A percentile compares a stretch with the other conserved stretches of the same genome.
Conservation (phyloP, 169 alveolate species). For the Babesia divergens region DNA sequence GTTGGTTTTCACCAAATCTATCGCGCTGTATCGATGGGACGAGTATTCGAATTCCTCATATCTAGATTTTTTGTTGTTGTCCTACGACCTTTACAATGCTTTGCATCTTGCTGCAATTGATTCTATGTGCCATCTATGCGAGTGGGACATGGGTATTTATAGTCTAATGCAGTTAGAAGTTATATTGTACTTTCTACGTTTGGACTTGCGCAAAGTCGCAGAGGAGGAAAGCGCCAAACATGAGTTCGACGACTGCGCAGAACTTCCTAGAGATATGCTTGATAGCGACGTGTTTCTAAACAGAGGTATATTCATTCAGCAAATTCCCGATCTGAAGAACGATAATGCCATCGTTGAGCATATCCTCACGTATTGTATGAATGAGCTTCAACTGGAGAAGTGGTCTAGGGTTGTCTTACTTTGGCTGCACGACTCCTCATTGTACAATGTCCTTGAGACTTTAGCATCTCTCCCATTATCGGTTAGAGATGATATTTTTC, state of each 20-base stretch:
- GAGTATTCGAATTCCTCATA: background rate
- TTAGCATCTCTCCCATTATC: constrained; percentile 16
- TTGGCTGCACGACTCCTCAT: constrained; percentile 23
- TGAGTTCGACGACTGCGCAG: background rate
- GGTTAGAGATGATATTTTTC: background rate
- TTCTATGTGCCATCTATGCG: background rate
- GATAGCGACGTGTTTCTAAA: background rate
- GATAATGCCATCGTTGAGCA: background rate
- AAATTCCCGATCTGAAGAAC: background rate
- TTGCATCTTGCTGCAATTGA: constrained; percentile 30
- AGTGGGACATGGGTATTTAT: constrained; percentile 18
- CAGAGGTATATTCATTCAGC: constrained; percentile 26
- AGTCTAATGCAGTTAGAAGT: constrained; percentile 22
- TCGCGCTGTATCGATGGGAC: background rate
- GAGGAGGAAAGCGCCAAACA: background rate
- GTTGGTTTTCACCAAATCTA: background rate
- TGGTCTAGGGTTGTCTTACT: constrained; percentile 39
- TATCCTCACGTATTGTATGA: constrained; percentile 4
- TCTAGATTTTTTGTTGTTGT: constrained; percentile 32
- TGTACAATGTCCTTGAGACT: constrained; percentile 25
- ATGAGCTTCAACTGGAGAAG: constrained; percentile 22
- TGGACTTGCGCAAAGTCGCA: constrained; percentile 7
- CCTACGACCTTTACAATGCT: constrained; percentile 18
- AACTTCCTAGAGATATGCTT: background rate
- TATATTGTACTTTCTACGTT: constrained; percentile 6